phyloP scores from a whole-genome alignment of 2,329 filamentous ascomycete species.

The Cladophialophora carrionii region DNA sequence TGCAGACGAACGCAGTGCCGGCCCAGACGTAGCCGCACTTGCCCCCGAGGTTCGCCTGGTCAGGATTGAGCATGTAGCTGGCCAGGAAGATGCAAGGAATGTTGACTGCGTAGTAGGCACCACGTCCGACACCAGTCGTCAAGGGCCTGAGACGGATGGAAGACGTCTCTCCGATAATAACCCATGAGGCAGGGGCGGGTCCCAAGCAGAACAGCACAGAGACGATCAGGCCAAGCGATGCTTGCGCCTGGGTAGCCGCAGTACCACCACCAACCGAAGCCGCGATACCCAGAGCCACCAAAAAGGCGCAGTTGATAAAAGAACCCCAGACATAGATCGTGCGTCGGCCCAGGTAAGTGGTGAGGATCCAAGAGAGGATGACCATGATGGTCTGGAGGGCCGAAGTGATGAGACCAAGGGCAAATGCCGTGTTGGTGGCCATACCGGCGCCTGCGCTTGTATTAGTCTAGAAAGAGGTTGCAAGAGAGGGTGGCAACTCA shows the following conservation, averaged over 20 bases:
- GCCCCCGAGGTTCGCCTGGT: constrained; percentile 53
- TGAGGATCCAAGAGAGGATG: constrained; percentile 70
- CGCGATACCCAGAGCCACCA: constrained; percentile 63
- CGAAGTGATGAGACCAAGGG: constrained; percentile 66
- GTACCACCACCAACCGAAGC: constrained; percentile 53
- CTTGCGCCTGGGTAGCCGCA: constrained; percentile 58
- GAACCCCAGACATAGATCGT: constrained; percentile 67
- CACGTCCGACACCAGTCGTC: constrained; percentile 68
- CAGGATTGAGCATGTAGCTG: constrained; percentile 48
- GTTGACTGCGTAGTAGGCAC: constrained; percentile 64
- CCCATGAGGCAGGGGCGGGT: constrained; percentile 66
- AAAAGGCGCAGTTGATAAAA: constrained; percentile 56
- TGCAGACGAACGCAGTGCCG: constrained; percentile 61
- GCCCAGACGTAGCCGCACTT: constrained; percentile 65
- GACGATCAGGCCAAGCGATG: constrained; percentile 65
- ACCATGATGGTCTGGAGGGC: constrained; percentile 65
- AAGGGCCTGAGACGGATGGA: constrained; percentile 66
- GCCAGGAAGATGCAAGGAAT: constrained; percentile 68
- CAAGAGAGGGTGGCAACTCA: constrained; percentile 38
- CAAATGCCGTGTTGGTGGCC: constrained; percentile 58
- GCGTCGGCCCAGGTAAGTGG: constrained; percentile 65
- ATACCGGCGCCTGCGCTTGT: constrained; percentile 63
- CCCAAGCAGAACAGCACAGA: constrained; percentile 67
- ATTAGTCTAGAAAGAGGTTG: constrained; percentile 39
- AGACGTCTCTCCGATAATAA: constrained; percentile 70